A percentile compares a stretch with the other conserved stretches of the same genome.
Conservation (phyloP, 148 eudicot species). For the Cornus controversa region DNA sequence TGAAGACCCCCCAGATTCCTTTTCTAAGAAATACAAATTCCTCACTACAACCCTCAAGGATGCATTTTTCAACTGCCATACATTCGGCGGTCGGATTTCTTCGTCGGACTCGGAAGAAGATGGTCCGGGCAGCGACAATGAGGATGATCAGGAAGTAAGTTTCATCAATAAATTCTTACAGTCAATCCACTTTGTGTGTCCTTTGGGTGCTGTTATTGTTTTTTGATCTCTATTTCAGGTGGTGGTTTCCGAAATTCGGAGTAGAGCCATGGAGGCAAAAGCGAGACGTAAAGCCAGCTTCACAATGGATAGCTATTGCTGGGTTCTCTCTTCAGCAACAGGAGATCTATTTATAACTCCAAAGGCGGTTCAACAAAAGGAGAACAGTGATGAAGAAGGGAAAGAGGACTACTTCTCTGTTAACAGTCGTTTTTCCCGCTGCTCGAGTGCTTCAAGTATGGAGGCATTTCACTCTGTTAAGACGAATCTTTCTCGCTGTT, state of each 20-base stretch:
- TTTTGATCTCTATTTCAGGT: conserved; percentile 33
- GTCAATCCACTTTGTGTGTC: not conserved
- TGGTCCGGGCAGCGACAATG: conserved; percentile 27
- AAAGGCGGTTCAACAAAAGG: conserved; percentile 10
- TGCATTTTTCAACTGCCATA: conserved; percentile 50
- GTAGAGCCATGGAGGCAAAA: conserved; percentile 70
- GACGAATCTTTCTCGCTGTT: conserved; percentile 44
- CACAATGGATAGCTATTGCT: conserved; percentile 34
- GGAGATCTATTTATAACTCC: conserved; percentile 33
- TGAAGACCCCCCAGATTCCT: conserved; percentile 38
- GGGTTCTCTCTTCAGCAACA: conserved; percentile 39
- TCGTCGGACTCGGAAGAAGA: conserved; percentile 34
- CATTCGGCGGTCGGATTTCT: conserved; percentile 35
- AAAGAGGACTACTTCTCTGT: conserved; percentile 61
- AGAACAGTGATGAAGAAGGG: conserved; percentile 27
- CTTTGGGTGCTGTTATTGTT: not conserved
- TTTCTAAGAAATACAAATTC: conserved; percentile 51
- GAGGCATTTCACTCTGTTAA: conserved; percentile 63
- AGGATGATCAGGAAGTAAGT: conserved; percentile 61
- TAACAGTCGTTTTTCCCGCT: conserved; percentile 51
- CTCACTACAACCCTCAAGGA: conserved; percentile 48
- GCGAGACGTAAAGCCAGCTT: conserved; percentile 36
- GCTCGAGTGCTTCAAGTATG: conserved; percentile 37
- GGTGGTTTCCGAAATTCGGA: conserved; percentile 56
- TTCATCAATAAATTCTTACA: not conserved